Evolutionary conservation across 495 filamentous ascomycete species (phyloP).

Genomic region (Tuber microsphaerosporum): DNA sequence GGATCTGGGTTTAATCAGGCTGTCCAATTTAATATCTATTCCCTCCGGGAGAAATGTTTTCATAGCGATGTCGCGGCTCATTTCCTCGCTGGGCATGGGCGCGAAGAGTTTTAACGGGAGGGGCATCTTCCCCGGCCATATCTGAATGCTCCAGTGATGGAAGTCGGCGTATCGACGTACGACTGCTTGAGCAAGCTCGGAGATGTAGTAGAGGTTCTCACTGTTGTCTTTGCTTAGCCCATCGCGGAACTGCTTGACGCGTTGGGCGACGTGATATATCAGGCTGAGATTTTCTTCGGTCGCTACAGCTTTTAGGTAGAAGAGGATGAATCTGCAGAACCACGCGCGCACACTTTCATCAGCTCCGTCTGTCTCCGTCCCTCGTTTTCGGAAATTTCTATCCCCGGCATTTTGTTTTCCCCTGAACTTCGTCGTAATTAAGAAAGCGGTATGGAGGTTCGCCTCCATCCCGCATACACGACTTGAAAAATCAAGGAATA

Average conservation of each 20-base stretch:
- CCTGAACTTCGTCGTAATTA: neutral
- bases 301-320: slow-evolving; percentile 75
- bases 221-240: slow-evolving; percentile 55
- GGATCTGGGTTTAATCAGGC: slow-evolving; percentile 45
- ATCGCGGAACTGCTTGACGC: slow-evolving; percentile 83
- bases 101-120: slow-evolving; percentile 72
- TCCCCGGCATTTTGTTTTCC: slow-evolving; percentile 8
- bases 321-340: slow-evolving; percentile 64
- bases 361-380: slow-evolving; percentile 41
- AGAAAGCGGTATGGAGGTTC: neutral
- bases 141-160: slow-evolving; percentile 64
- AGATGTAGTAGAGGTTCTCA: slow-evolving; percentile 74
- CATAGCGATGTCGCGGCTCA: slow-evolving; percentile 73
- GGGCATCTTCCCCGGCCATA: slow-evolving; percentile 71
- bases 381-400: slow-evolving; percentile 23
- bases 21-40: slow-evolving; percentile 58
- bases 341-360: slow-evolving; percentile 41
- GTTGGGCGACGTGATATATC: slow-evolving; percentile 86
- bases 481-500: neutral
- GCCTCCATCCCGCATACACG: neutral
- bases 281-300: slow-evolving; percentile 78
- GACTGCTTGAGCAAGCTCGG: slow-evolving; percentile 75
- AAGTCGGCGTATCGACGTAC: slow-evolving; percentile 76
- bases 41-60: slow-evolving; percentile 75
- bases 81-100: slow-evolving; percentile 63